Evolutionary conservation across 2,329 filamentous ascomycete genomes (phyloP), one percentile per base, ranked within the genome.

Genomic region (Xylaria multiplex): DNA sequence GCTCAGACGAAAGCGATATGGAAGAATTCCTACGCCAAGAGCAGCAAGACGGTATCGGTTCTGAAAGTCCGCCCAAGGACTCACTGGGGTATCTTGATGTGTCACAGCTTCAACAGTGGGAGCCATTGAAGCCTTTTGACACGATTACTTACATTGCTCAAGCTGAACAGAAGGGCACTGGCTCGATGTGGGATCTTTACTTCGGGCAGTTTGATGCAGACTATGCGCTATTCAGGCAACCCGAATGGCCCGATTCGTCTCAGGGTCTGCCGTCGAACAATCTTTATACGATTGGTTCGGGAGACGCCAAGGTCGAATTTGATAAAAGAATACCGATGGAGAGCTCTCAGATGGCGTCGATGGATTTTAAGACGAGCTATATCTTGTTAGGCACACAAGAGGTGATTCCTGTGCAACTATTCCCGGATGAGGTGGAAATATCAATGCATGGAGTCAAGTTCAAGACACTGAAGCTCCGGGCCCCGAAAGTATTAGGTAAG

Each of bases 71-170:
- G 4, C 35, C 16, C 6, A 45, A 24, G 3, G 48, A 53, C 11
- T 11, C 5, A 13, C 48, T 60, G 37, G 49, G 58, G 6, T 53
- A 53, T 35, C 14, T 53, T 6, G 40, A 53, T 9, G 24, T 19
- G 48, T 45, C 24, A 35, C 16, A 24, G 35, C 5, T 53, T 1
- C 49, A 45, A 30, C 27, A 24, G 2, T 60, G 37, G 58, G 48
- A 53, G n/a, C 37, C 48, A 14, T 16, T 45, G 37, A 53, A 2
- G 24, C 58, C 58, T 13, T 60, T 53, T 35, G 58, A 60, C 27
- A 54, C 58, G 27, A 46, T 61, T 27, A 60, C 48, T 35, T 60
- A 53, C 22, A 52, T 52, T 48, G 46, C 37, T 19, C 46, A 60
- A 24, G 57, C 46, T 24, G 22, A 16, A n/a, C 37, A 54, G 27